Conservation (phyloP, 148 eudicot genomes). For the Selenicereus undatus region DNA sequence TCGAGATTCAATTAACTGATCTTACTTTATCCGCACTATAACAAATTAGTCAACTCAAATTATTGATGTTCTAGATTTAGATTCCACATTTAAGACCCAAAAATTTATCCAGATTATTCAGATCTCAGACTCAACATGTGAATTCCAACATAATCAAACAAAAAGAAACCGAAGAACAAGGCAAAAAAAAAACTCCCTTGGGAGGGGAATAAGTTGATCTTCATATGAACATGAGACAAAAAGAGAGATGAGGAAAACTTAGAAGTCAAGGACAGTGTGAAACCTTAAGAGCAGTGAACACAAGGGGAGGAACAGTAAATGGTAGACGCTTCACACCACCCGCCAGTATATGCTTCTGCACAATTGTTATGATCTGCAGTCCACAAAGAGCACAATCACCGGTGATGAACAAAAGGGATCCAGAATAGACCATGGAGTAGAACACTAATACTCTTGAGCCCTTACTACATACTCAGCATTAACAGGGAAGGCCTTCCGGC, state of each 20-base stretch:
- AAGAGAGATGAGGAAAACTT: neutral
- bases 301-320: slow-evolving; percentile 83
- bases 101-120: no score
- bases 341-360: slow-evolving; percentile 72
- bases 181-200: no score
- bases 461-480: neutral
- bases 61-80: no score
- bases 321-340: slow-evolving; percentile 89
- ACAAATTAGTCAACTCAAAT: no score
- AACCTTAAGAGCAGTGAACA: slow-evolving; percentile 86
- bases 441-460: slow-evolving; percentile 5
- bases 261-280: slow-evolving; percentile 16
- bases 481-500: neutral
- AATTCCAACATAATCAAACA: neutral
- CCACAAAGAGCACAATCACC: slow-evolving; percentile 23
- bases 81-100: no score
- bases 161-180: no score
- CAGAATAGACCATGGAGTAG: neutral
- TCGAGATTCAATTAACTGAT: no score
- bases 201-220: neutral
- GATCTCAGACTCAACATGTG: no score
- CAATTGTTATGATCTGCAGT: slow-evolving; percentile 77
- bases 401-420: slow-evolving; percentile 10
- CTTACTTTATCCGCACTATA: no score
- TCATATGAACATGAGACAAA: neutral